Percentiles rank a stretch among this genome's conserved stretches.
Evolutionary conservation across 345 rosid species (phyloP).

Genomic region (Mangifera indica): DNA sequence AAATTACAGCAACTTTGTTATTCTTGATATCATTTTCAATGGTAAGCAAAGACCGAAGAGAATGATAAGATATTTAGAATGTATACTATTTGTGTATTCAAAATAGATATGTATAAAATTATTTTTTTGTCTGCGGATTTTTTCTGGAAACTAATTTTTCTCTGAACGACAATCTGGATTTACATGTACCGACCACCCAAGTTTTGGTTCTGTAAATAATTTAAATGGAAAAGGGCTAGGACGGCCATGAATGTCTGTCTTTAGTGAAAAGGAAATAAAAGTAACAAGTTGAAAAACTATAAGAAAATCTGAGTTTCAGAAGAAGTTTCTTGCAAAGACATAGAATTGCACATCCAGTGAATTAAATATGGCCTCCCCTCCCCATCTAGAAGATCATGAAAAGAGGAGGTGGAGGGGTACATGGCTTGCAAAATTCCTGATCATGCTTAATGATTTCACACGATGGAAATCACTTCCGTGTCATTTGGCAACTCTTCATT

Average conservation of each 20-base stretch:
- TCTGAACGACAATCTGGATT: background rate
- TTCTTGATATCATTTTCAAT: no score
- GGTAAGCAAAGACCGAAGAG: no score
- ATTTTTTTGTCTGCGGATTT: background rate
- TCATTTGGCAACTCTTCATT: background rate
- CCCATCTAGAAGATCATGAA: background rate
- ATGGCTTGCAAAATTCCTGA: background rate
- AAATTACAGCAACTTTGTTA: no score
- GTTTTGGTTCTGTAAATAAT: background rate
- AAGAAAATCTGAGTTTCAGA: background rate
- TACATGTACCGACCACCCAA: background rate
- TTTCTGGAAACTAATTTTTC: background rate
- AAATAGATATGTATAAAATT: no score
- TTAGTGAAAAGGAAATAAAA: background rate
- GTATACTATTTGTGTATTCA: no score
- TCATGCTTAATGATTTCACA: background rate
- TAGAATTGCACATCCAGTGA: background rate
- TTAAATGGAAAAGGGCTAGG: background rate
- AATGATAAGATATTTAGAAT: no score
- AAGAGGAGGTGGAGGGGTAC: slow-evolving; percentile 4
- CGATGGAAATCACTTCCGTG: background rate
- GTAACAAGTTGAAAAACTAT: background rate
- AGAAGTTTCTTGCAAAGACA: slow-evolving; percentile 19
- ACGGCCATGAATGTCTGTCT: slow-evolving; percentile 20
- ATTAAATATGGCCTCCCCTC: background rate